These are phyloP conservation scores for Neospora caninum DNA, from an alignment of 169 alveolate genomes.

Conservation along the genomic window DNA sequence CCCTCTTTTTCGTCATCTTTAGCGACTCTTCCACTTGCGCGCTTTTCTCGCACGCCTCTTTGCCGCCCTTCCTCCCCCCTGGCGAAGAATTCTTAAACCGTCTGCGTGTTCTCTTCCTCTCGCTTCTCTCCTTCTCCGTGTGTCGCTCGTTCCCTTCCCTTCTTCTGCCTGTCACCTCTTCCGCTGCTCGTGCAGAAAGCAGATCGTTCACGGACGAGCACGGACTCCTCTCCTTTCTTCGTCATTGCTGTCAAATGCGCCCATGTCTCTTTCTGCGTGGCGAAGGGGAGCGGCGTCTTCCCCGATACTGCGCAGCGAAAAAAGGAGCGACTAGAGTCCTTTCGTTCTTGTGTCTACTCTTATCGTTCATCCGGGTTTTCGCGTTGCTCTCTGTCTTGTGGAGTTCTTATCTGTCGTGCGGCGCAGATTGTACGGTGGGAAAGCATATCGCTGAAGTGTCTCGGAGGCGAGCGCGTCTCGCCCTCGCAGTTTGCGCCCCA, in stretches of 20 bases:
- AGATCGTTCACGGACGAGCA: no score
- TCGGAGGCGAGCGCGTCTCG: constrained; percentile 14
- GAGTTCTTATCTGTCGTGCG: not conserved
- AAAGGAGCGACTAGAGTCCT: no score
- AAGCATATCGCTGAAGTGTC: not conserved
- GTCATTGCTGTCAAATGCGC: not conserved
- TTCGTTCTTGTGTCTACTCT: not conserved
- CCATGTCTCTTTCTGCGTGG: not conserved
- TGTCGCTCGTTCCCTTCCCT: not conserved
- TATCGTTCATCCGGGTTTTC: not conserved
- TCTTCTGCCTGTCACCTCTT: not conserved
- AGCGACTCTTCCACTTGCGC: no score
- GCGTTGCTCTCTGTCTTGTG: not conserved
- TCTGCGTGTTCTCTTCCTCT: not conserved
- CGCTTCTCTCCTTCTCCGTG: not conserved
- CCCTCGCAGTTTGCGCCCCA: not conserved
- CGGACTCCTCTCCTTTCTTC: not conserved
- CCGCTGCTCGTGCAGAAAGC: no score
- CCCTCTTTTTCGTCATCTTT: no score
- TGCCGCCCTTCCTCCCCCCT: not conserved
- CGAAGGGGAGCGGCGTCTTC: no score
- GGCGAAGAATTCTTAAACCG: not conserved
- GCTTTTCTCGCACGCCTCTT: no score
- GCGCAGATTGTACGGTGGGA: not conserved
- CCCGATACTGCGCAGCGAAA: no score